phyloP scores from a whole-genome alignment of 2,329 filamentous ascomycete genomes.

The Grosmannia clavigera region DNA sequence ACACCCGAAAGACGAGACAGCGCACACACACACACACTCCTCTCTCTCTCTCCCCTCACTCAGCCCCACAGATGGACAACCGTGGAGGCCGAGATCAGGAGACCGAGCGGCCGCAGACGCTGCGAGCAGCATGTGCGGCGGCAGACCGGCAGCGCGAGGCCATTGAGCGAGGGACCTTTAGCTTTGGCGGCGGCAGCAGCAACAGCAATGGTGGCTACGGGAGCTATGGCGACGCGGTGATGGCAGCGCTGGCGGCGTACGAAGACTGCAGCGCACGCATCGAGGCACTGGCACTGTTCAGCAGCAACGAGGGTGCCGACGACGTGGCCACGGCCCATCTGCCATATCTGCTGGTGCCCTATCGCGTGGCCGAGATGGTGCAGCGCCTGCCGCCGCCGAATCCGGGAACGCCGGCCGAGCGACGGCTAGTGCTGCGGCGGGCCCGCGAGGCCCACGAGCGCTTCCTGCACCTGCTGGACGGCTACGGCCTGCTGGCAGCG shows the following conservation, averaged over 20 bases:
- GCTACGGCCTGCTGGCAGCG: constrained; percentile 59
- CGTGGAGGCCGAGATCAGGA: neutral
- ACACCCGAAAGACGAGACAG: neutral
- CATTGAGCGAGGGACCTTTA: constrained; percentile 34
- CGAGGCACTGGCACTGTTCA: constrained; percentile 68
- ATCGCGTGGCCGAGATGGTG: constrained; percentile 66
- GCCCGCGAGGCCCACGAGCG: constrained; percentile 63
- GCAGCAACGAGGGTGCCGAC: constrained; percentile 76
- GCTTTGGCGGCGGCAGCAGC: constrained; percentile 35
- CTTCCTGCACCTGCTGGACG: constrained; percentile 65
- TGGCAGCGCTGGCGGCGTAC: constrained; percentile 56
- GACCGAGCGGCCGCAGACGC: constrained; percentile 10
- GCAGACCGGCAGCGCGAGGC: constrained; percentile 38
- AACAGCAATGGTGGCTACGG: constrained; percentile 27
- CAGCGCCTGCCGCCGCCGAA: constrained; percentile 45
- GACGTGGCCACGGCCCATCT: constrained; percentile 77
- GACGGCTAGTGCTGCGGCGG: constrained; percentile 48
- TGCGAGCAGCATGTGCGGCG: constrained; percentile 35
- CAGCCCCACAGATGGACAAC: neutral
- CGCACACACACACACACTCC: neutral
- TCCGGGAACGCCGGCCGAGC: constrained; percentile 28
- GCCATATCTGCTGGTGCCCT: constrained; percentile 71
- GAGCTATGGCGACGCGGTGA: constrained; percentile 57
- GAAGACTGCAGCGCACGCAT: constrained; percentile 59
- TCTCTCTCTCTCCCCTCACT: neutral